These are phyloP conservation scores for Zizania palustris DNA, from an alignment of 202 grass and related monocot genomes.

Conservation along the genomic window DNA sequence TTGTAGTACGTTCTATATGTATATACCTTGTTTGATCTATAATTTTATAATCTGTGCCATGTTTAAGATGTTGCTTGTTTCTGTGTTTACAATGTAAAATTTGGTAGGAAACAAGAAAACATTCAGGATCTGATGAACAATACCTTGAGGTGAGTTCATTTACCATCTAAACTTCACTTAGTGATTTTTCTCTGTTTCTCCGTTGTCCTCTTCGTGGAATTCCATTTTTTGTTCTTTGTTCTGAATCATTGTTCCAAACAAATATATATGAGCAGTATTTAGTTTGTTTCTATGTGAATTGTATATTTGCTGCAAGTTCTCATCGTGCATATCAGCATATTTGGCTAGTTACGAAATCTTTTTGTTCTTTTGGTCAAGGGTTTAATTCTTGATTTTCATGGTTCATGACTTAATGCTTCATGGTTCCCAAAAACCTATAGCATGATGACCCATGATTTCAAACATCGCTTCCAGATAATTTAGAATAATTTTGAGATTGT, in stretches of 20 bases:
- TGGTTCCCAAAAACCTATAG: neutral
- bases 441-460: neutral
- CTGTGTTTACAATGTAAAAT: slow-evolving; percentile 31
- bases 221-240: slow-evolving; percentile 10
- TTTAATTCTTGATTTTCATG: neutral
- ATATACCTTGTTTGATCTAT: slow-evolving; percentile 6
- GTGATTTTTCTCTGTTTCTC: slow-evolving; percentile 13
- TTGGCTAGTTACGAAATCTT: neutral
- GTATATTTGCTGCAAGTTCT: slow-evolving; percentile 2
- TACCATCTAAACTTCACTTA: slow-evolving; percentile 1
- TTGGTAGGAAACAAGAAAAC: slow-evolving; percentile 54
- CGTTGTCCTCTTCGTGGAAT: slow-evolving; percentile 1
- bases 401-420: neutral
- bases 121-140: slow-evolving; percentile 42
- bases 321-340: neutral
- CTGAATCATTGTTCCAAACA: neutral
- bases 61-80: slow-evolving; percentile 20
- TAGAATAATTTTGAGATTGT: neutral
- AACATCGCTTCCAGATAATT: slow-evolving; percentile 22
- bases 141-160: slow-evolving; percentile 52
- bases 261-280: neutral
- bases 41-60: slow-evolving; percentile 1
- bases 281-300: slow-evolving; percentile 18
- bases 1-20: slow-evolving; percentile 47
- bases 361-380: neutral